These are phyloP conservation scores for Bruguiera hainesii DNA, from an alignment of 441 rosid genomes.

Conservation along the genomic window DNA sequence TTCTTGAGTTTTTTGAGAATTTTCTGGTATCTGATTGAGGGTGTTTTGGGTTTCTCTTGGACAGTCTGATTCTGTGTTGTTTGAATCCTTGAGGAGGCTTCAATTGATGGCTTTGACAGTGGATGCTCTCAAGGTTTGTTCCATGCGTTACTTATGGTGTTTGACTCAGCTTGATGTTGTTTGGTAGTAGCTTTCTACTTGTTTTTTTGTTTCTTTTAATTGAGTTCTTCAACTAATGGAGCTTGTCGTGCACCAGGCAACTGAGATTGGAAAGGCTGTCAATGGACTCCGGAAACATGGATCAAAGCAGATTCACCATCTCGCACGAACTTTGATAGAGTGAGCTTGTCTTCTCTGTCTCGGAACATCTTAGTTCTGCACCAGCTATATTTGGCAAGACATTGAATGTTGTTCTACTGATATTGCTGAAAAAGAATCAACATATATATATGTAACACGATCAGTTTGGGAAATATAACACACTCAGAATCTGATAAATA, in stretches of 20 bases:
- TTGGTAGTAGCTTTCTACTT: background rate
- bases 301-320: slow-evolving; percentile 54
- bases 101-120: slow-evolving; percentile 61
- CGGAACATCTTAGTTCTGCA: background rate
- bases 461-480: background rate
- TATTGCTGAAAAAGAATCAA: background rate
- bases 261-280: slow-evolving; percentile 93
- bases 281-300: slow-evolving; percentile 73
- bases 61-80: slow-evolving; percentile 54
- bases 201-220: background rate
- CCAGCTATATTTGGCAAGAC: background rate
- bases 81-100: slow-evolving; percentile 57
- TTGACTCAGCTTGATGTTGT: background rate
- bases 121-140: slow-evolving; percentile 56
- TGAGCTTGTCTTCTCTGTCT: slow-evolving; percentile 17
- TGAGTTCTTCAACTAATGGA: slow-evolving; percentile 12
- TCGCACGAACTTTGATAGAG: slow-evolving; percentile 72
- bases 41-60: slow-evolving; percentile 14
- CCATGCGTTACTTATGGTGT: slow-evolving; percentile 17
- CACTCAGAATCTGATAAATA: background rate
- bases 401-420: background rate
- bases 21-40: slow-evolving; percentile 18
- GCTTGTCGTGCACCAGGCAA: slow-evolving; percentile 47
- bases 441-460: background rate
- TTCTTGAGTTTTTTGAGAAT: background rate